Percentiles rank a stretch among this genome's conserved stretches.
phyloP scores from a whole-genome alignment of 202 grass and related monocot species.

The Digitaria exilis region DNA sequence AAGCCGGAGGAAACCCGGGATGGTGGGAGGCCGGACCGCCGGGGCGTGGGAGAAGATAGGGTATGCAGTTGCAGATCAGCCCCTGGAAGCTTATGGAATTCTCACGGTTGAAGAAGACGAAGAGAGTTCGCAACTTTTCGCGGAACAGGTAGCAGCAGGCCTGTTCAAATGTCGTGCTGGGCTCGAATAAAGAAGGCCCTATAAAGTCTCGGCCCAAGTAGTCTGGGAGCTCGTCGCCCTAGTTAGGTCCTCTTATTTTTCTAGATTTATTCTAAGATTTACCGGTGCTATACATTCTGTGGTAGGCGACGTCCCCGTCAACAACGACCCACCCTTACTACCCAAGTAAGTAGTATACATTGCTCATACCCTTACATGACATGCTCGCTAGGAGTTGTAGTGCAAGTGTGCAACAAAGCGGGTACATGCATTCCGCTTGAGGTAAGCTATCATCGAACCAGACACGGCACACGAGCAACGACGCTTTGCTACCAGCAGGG shows the following conservation, averaged over 20 bases:
- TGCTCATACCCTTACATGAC: neutral
- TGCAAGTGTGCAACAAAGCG: no score
- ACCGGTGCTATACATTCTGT: no score
- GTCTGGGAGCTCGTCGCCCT: no score
- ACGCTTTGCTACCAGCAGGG: no score
- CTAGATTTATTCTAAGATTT: no score
- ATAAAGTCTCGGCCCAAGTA: neutral
- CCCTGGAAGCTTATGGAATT: neutral
- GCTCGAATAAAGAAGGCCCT: neutral
- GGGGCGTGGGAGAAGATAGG: constrained; percentile 2
- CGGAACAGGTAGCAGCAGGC: neutral
- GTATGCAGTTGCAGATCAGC: constrained; percentile 8
- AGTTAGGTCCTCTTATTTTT: no score
- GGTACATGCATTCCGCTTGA: neutral
- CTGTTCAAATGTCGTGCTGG: neutral
- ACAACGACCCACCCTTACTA: no score
- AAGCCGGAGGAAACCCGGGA: neutral
- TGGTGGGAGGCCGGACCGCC: neutral
- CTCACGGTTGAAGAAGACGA: neutral
- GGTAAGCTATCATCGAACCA: neutral
- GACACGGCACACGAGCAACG: neutral
- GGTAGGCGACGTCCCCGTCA: no score
- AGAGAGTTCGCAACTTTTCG: neutral
- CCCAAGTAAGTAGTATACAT: no score
- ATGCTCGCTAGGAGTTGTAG: neutral